Conservation (phyloP, 495 filamentous ascomycete species). For the Hamigera avellanea region DNA sequence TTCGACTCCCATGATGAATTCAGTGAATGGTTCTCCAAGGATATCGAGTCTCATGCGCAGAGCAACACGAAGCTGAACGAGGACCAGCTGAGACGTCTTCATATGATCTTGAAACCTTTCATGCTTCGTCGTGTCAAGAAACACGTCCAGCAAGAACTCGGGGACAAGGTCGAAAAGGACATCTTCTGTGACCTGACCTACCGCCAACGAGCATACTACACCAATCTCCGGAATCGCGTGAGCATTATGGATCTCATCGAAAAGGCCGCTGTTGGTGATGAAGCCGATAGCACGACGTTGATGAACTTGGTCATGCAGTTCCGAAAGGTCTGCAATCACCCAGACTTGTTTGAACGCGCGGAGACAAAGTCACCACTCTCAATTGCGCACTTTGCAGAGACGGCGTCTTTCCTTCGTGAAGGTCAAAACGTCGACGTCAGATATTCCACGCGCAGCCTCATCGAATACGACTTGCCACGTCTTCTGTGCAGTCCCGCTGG, state of each 20-base stretch:
- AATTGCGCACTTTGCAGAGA: constrained; percentile 77
- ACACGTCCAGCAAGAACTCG: constrained; percentile 95
- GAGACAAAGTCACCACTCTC: constrained; percentile 83
- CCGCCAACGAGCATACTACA: constrained; percentile 89
- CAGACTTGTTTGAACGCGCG: constrained; percentile 90
- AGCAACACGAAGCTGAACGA: constrained; percentile 98
- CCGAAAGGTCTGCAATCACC: constrained; percentile 98
- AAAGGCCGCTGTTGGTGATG: constrained; percentile 89
- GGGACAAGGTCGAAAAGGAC: constrained; percentile 95
- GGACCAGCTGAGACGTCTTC: constrained; percentile 87
- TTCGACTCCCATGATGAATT: constrained; percentile 99
- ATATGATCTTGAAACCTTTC: constrained; percentile 99
- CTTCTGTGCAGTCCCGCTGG: constrained; percentile 68
- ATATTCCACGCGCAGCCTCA: constrained; percentile 79
- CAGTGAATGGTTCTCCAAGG: constrained; percentile 99
- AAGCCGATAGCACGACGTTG: constrained; percentile 85
- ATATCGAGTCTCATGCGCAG: constrained; percentile 96
- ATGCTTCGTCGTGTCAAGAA: constrained; percentile 99
- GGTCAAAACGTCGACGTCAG: constrained; percentile 65
- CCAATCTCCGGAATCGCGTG: constrained; percentile 85
- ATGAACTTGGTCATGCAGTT: constrained; percentile 99
- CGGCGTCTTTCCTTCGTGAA: constrained; percentile 86
- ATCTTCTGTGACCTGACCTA: constrained; percentile 96
- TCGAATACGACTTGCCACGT: constrained; percentile 73
- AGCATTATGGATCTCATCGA: constrained; percentile 98